Evolutionary conservation across 2,329 filamentous ascomycete species (phyloP).

Genomic region (Lecanicillium sp.): DNA sequence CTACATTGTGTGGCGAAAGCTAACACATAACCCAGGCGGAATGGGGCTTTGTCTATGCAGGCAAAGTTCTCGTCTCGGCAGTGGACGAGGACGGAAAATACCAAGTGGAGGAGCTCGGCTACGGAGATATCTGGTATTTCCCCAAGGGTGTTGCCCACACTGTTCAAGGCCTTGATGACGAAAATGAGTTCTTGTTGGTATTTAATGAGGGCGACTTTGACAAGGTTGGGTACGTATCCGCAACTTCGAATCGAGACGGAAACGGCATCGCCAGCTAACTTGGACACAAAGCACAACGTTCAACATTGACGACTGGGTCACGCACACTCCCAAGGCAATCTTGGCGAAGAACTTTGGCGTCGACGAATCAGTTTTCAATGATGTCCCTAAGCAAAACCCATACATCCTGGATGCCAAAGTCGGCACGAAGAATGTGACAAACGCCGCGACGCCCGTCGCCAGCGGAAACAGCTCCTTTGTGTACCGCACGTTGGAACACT

Average conservation of each 20-base stretch:
- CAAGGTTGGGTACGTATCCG: conserved; percentile 39
- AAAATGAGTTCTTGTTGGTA: conserved; percentile 59
- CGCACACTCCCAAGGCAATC: conserved; percentile 54
- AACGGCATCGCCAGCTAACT: too few relatives aligned
- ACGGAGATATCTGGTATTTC: conserved; percentile 63
- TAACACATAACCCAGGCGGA: conserved; percentile 40
- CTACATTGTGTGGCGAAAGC: neutral
- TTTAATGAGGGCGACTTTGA: conserved; percentile 64
- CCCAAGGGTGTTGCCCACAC: conserved; percentile 58
- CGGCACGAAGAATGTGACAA: conserved; percentile 31
- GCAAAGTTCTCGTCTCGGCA: conserved; percentile 49
- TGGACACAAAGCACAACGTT: conserved; percentile 60
- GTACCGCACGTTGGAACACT: conserved; percentile 50
- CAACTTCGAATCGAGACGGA: neutral
- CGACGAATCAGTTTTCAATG: conserved; percentile 49
- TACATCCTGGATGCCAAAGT: conserved; percentile 55
- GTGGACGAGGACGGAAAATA: conserved; percentile 55
- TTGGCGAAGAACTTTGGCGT: conserved; percentile 65
- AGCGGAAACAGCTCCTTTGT: conserved; percentile 54
- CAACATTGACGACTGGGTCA: conserved; percentile 63
- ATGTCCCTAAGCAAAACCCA: conserved; percentile 48
- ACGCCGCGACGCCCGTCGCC: conserved; percentile 35
- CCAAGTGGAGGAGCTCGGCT: conserved; percentile 46
- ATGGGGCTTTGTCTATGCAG: conserved; percentile 56
- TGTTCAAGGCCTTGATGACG: conserved; percentile 55